These are phyloP conservation scores for Hypoxylon trugodes DNA, from an alignment of 495 filamentous ascomycete genomes.

Conservation along the genomic window DNA sequence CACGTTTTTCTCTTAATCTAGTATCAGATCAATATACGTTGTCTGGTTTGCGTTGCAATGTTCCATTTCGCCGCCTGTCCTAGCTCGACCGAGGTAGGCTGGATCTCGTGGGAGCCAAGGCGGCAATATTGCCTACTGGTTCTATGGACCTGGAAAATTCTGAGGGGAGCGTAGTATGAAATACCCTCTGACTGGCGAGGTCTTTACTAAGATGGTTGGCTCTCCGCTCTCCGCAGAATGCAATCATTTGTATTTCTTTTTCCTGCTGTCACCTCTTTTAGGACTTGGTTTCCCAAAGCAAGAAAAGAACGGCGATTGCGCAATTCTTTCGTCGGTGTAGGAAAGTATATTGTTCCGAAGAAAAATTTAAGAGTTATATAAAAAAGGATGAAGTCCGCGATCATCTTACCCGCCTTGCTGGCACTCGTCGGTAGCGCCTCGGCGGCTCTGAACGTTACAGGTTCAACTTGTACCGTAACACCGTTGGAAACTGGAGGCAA, in stretches of 20 bases:
- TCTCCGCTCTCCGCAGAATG: slow-evolving; percentile 6
- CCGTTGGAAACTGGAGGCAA: slow-evolving; percentile 34
- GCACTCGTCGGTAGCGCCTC: slow-evolving; percentile 22
- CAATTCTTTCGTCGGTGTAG: slow-evolving; percentile 4
- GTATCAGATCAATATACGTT: slow-evolving; percentile 27
- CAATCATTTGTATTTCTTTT: slow-evolving; percentile 4
- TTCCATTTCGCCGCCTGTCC: slow-evolving; percentile 2
- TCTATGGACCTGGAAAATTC: slow-evolving; percentile 13
- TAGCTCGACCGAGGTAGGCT: slow-evolving; percentile 25
- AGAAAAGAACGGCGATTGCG: slow-evolving; percentile 12
- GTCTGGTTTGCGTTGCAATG: slow-evolving; percentile 11
- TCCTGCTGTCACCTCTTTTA: background rate
- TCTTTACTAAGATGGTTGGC: slow-evolving; percentile 5
- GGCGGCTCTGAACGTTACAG: slow-evolving; percentile 45
- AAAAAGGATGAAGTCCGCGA: slow-evolving; percentile 27
- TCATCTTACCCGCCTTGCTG: slow-evolving; percentile 21
- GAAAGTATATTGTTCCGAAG: background rate
- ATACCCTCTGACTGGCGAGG: slow-evolving; percentile 2
- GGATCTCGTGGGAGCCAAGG: slow-evolving; percentile 21
- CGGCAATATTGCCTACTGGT: slow-evolving; percentile 30
- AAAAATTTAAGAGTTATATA: background rate
- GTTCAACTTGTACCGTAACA: slow-evolving; percentile 51
- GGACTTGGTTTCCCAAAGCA: background rate
- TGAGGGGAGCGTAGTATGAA: slow-evolving; percentile 17
- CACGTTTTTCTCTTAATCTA: slow-evolving; percentile 34